Conservation (phyloP, 495 filamentous ascomycete species). For the Penicillium malachiteum region DNA sequence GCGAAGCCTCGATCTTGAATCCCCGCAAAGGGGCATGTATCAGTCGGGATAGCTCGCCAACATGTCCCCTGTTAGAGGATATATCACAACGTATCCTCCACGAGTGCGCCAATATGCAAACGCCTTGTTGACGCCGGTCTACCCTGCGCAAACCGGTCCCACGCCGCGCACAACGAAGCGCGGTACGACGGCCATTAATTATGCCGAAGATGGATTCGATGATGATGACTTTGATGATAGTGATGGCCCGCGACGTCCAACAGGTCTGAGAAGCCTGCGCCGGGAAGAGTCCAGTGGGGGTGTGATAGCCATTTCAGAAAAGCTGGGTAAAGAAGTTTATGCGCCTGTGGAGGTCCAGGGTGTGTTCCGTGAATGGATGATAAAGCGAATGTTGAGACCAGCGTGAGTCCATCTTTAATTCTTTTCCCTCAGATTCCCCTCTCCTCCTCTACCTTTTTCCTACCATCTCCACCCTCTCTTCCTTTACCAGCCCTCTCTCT, state of each 20-base stretch:
- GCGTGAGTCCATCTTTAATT: constrained; percentile 32
- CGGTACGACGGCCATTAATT: constrained; percentile 94
- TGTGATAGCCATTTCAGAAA: constrained; percentile 63
- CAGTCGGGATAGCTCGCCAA: constrained; percentile 39
- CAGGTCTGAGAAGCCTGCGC: constrained; percentile 77
- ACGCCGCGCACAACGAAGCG: constrained; percentile 88
- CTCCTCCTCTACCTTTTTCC: background rate
- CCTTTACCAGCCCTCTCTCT: no score
- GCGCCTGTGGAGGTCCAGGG: constrained; percentile 82
- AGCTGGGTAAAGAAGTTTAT: constrained; percentile 79
- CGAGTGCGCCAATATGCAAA: constrained; percentile 90
- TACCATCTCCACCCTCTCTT: background rate
- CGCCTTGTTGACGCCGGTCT: constrained; percentile 84
- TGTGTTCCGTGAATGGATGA: constrained; percentile 94
- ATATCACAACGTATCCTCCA: constrained; percentile 88
- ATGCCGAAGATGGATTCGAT: constrained; percentile 93
- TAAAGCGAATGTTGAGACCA: constrained; percentile 62
- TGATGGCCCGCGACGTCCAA: constrained; percentile 73
- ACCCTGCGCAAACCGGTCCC: constrained; percentile 65
- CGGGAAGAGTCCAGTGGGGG: constrained; percentile 69
- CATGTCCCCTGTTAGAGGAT: constrained; percentile 75
- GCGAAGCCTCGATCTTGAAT: constrained; percentile 16
- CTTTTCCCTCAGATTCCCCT: background rate
- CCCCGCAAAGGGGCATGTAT: constrained; percentile 42
- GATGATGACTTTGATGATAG: constrained; percentile 93